A percentile compares a stretch with the other conserved stretches of the same genome.
phyloP scores from a whole-genome alignment of 164 flowering plant genomes.

The Kingdonia uniflora region DNA sequence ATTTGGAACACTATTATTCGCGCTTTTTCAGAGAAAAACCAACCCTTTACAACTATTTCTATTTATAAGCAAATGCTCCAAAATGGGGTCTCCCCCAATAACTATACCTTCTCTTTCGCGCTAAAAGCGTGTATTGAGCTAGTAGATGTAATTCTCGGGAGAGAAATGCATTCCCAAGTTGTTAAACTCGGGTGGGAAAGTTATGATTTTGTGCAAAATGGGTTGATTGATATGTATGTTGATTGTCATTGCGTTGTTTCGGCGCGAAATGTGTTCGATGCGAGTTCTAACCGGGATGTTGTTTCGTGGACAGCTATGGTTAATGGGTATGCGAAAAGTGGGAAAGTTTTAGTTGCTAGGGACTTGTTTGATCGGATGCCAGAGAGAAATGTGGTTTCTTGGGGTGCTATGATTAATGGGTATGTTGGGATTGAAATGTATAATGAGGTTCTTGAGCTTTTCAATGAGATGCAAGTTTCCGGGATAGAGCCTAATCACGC shows the following conservation, averaged over 20 bases:
- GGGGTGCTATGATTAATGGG: constrained; percentile 50
- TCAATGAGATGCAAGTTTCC: constrained; percentile 28
- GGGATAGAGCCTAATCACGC: constrained; percentile 41
- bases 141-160: constrained; percentile 16
- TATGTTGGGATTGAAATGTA: constrained; percentile 33
- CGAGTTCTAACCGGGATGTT: constrained; percentile 38
- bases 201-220: constrained; percentile 65
- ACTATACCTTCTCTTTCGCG: constrained; percentile 62
- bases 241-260: constrained; percentile 26
- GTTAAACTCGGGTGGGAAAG: constrained; percentile 54
- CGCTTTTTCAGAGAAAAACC: constrained; percentile 25
- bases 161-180: constrained; percentile 27
- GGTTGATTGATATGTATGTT: constrained; percentile 47
- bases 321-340: constrained; percentile 44
- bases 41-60: constrained; percentile 23
- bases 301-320: constrained; percentile 57
- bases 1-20: constrained; percentile 56
- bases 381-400: constrained; percentile 40
- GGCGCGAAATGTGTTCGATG: constrained; percentile 46
- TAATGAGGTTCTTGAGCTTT: constrained; percentile 34
- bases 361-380: constrained; percentile 58
- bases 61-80: constrained; percentile 33
- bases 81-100: constrained; percentile 36
- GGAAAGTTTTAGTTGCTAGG: constrained; percentile 26
- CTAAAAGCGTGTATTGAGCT: constrained; percentile 36